Evolutionary conservation across 164 flowering plant genomes (phyloP).

Genomic region (Echeveria elegans): DNA sequence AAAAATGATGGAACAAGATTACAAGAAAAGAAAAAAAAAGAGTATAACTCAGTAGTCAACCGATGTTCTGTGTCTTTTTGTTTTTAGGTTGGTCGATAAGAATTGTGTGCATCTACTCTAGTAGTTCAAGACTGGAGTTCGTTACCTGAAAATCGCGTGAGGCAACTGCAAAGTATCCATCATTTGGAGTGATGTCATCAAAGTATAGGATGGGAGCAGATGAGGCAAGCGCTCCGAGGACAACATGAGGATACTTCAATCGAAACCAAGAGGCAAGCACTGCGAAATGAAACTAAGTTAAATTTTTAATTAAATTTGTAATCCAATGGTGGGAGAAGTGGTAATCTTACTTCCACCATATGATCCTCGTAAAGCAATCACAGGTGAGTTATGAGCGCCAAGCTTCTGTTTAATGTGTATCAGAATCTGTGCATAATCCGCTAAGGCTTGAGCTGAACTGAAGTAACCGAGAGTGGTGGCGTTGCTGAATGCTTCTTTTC

Average conservation of each 20-base stretch:
- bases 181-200: slow-evolving; percentile 33
- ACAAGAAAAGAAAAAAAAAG: too few species aligned
- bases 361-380: slow-evolving; percentile 60
- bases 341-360: slow-evolving; percentile 58
- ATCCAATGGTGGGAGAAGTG: neutral
- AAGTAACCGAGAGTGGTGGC: slow-evolving; percentile 49
- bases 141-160: slow-evolving; percentile 35
- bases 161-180: slow-evolving; percentile 33
- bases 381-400: slow-evolving; percentile 37
- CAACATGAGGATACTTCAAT: slow-evolving; percentile 56
- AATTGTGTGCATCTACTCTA: too few species aligned
- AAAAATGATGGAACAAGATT: too few species aligned
- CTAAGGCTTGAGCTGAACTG: slow-evolving; percentile 66
- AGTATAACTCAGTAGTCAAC: too few species aligned
- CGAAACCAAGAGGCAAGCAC: slow-evolving; percentile 77
- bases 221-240: slow-evolving; percentile 58
- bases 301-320: too few species aligned
- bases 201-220: slow-evolving; percentile 69
- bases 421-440: slow-evolving; percentile 57
- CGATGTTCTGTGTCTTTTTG: too few species aligned
- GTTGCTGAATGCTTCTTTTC: slow-evolving; percentile 28
- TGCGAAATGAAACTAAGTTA: slow-evolving; percentile 10
- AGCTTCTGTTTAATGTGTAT: slow-evolving; percentile 32
- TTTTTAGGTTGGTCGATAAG: too few species aligned
- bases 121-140: too few species aligned